Conservation (phyloP, 768 basidiomycete species). For the Gyrodon lividus region DNA sequence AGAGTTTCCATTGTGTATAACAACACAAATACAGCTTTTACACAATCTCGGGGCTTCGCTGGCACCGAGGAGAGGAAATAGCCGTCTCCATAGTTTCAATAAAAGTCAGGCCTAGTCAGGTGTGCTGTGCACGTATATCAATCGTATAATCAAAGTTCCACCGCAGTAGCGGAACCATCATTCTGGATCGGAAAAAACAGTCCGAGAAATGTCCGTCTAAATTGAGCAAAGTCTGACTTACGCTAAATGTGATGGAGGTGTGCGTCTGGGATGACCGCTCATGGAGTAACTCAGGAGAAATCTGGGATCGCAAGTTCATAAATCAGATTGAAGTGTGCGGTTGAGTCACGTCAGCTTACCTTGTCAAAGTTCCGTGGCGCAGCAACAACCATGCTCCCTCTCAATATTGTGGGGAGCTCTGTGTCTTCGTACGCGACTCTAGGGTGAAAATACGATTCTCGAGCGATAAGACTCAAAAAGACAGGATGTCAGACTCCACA, state of each 20-base stretch:
- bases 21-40: too few relatives aligned
- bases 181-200: neutral
- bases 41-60: too few relatives aligned
- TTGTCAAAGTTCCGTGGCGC: neutral
- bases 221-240: neutral
- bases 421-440: neutral
- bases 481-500: neutral
- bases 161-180: too few relatives aligned
- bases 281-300: neutral
- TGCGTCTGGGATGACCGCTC: neutral
- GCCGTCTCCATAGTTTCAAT: too few relatives aligned
- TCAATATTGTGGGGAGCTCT: neutral
- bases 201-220: neutral
- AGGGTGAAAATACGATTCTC: constrained; percentile 24
- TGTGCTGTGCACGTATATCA: too few relatives aligned
- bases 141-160: too few relatives aligned
- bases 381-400: constrained; percentile 8
- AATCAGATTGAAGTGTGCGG: neutral
- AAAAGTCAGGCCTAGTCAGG: too few relatives aligned
- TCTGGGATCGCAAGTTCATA: neutral
- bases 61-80: too few relatives aligned
- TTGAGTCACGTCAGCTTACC: constrained; percentile 3
- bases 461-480: constrained; percentile 23
- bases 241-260: neutral
- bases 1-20: too few relatives aligned